A percentile compares a stretch with the other conserved stretches of the same genome.
Conservation (phyloP, 148 eudicot species). For the Diospyros kaki region DNA sequence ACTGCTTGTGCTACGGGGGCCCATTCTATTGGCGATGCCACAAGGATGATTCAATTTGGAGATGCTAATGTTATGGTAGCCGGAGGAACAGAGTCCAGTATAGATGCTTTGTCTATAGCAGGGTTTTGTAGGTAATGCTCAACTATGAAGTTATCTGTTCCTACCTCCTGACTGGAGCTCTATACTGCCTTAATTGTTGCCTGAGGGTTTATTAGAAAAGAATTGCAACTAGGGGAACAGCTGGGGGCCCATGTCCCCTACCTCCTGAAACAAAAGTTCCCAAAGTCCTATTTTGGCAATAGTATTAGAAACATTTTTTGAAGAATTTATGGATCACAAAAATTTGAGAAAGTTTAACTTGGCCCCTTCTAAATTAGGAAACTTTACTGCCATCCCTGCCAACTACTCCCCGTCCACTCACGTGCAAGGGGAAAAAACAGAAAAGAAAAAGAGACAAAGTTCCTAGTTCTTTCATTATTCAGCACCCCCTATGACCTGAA, state of each 20-base stretch:
- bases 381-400: no score
- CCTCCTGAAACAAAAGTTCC: no score
- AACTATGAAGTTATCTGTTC: constrained; percentile 12
- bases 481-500: neutral
- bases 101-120: constrained; percentile 93
- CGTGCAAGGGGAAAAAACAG: no score
- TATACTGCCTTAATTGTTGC: neutral
- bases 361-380: no score
- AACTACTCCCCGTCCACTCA: no score
- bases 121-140: constrained; percentile 81
- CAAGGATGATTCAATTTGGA: constrained; percentile 92
- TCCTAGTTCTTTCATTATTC: neutral
- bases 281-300: no score
- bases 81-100: constrained; percentile 96
- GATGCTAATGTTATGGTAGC: constrained; percentile 99
- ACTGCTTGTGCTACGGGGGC: constrained; percentile 99
- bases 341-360: no score
- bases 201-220: neutral
- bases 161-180: neutral
- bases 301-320: no score
- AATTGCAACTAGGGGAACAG: neutral
- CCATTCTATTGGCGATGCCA: constrained; percentile 96
- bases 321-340: no score
- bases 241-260: no score
- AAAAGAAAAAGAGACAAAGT: no score